Conservation (phyloP, 2,329 filamentous ascomycete genomes). For the Aspergillus proliferans region DNA sequence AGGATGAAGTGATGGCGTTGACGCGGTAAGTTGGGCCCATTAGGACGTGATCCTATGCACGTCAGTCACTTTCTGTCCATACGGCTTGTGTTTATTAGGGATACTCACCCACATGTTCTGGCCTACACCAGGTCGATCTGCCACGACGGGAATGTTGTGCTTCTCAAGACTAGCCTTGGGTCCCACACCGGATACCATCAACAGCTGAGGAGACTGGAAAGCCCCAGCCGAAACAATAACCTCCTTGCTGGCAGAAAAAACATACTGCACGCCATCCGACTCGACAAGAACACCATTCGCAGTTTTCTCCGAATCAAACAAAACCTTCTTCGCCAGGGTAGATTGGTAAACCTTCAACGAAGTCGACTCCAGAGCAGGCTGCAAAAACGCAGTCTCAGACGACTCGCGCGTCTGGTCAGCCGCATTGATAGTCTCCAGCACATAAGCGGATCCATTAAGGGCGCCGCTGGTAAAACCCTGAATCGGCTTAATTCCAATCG, state of each 20-base stretch:
- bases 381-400: slow-evolving; percentile 35
- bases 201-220: slow-evolving; percentile 47
- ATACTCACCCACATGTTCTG: slow-evolving; percentile 29
- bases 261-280: slow-evolving; percentile 33
- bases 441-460: slow-evolving; percentile 30
- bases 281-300: slow-evolving; percentile 41
- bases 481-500: slow-evolving; percentile 30
- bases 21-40: slow-evolving; percentile 28
- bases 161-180: slow-evolving; percentile 21
- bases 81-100: no score
- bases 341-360: slow-evolving; percentile 35
- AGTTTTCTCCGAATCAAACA: slow-evolving; percentile 43
- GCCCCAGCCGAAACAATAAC: slow-evolving; percentile 43
- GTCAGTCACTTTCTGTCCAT: no score
- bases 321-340: slow-evolving; percentile 38
- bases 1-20: slow-evolving; percentile 20
- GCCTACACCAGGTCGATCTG: slow-evolving; percentile 15
- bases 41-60: slow-evolving; percentile 32
- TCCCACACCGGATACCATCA: slow-evolving; percentile 45
- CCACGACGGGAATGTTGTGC: slow-evolving; percentile 6
- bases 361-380: slow-evolving; percentile 3
- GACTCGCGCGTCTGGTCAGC: slow-evolving; percentile 42
- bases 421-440: slow-evolving; percentile 44
- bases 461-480: slow-evolving; percentile 35
- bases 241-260: slow-evolving; percentile 44